Percentiles rank a stretch among this genome's conserved stretches.
These are phyloP conservation scores for Aureobasidium sp. DNA, from an alignment of 2,329 filamentous ascomycete genomes.

Conservation along the genomic window DNA sequence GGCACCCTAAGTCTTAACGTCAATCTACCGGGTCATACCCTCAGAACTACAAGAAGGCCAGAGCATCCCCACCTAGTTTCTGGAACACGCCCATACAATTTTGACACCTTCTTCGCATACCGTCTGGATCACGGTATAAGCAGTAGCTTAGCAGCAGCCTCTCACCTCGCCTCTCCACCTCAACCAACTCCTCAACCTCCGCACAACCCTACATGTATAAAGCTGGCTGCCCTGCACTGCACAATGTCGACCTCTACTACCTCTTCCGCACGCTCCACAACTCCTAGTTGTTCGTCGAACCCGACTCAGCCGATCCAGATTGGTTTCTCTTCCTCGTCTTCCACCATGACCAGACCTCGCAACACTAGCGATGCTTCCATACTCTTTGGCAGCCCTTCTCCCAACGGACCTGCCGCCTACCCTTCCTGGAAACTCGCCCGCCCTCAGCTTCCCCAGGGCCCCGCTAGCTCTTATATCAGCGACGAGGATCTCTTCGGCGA, in stretches of 20 bases:
- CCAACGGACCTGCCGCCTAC: conserved; percentile 14
- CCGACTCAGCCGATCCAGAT: conserved; percentile 16
- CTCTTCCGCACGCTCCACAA: conserved; percentile 15
- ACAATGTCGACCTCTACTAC: conserved; percentile 15
- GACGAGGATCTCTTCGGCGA: conserved; percentile 30
- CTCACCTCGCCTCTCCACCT: conserved; percentile 1
- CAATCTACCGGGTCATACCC: conserved; percentile 1
- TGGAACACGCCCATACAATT: conserved; percentile 8
- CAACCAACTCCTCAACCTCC: background rate
- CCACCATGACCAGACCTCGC: conserved; percentile 12
- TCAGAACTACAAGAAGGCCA: conserved; percentile 9
- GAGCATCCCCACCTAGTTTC: conserved; percentile 1
- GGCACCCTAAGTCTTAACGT: conserved; percentile 1
- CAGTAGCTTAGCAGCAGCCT: conserved; percentile 9
- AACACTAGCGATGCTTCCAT: conserved; percentile 12
- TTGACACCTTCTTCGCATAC: conserved; percentile 1
- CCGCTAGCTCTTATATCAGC: conserved; percentile 27
- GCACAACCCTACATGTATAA: conserved; percentile 4
- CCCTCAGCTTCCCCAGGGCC: conserved; percentile 9
- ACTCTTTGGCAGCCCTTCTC: conserved; percentile 6
- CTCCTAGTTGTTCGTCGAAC: conserved; percentile 13
- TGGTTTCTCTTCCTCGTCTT: conserved; percentile 15
- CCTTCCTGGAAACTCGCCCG: conserved; percentile 17
- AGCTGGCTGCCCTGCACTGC: conserved; percentile 11
- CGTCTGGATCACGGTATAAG: conserved; percentile 11